These are phyloP conservation scores for Blastocystis sp. DNA, from an alignment of 352 stramenopile species.

Conservation along the genomic window DNA sequence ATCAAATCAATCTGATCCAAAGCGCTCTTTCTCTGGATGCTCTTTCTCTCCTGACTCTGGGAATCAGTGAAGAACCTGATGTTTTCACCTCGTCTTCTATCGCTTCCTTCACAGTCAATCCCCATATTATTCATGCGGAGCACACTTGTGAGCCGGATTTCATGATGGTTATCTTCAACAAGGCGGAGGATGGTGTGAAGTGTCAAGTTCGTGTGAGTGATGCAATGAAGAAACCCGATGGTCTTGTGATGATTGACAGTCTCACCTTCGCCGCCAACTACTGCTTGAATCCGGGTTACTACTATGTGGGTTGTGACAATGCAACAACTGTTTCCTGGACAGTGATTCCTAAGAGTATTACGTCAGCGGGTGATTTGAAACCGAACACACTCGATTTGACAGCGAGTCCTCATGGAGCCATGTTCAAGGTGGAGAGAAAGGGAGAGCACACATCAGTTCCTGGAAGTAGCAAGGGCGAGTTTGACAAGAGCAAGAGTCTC, in stretches of 20 bases:
- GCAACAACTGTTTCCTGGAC: not conserved
- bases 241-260: not conserved
- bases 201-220: not conserved
- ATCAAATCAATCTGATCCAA: no score
- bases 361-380: no score
- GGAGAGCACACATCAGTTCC: not conserved
- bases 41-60: no score
- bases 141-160: slow-evolving; percentile 11
- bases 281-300: slow-evolving; percentile 21
- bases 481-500: slow-evolving; percentile 20
- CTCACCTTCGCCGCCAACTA: not conserved
- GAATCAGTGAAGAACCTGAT: no score
- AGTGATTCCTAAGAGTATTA: no score
- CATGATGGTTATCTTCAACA: not conserved
- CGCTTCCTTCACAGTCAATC: no score
- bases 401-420: not conserved
- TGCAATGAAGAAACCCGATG: not conserved
- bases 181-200: not conserved
- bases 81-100: no score
- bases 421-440: not conserved
- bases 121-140: no score
- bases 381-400: not conserved
- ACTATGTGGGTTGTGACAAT: not conserved
- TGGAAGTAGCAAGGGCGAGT: not conserved
- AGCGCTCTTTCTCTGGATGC: no score